Conservation (phyloP, 2,329 filamentous ascomycete species). For the Sporothrix brunneoviolacea region DNA sequence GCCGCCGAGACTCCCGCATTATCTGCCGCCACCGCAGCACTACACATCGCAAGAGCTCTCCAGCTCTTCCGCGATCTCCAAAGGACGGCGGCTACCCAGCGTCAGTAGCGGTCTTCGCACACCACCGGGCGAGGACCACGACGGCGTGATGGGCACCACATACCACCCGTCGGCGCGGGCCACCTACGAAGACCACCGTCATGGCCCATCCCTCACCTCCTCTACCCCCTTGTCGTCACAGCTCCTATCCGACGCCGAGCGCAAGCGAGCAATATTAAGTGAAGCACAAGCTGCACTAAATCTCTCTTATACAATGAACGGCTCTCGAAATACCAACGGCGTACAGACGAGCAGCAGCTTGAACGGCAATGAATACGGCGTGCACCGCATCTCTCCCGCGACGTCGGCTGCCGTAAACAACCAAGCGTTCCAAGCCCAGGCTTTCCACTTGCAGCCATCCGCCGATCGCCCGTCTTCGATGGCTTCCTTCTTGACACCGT, state of each 20-base stretch:
- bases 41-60: not conserved
- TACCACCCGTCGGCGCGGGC: slow-evolving; percentile 26
- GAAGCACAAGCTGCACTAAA: slow-evolving; percentile 15
- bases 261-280: slow-evolving; percentile 18
- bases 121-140: slow-evolving; percentile 24
- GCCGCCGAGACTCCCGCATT: not conserved
- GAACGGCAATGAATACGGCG: no score
- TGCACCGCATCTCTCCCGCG: no score
- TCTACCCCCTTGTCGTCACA: slow-evolving; percentile 6
- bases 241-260: slow-evolving; percentile 18
- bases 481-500: no score
- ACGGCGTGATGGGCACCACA: slow-evolving; percentile 26
- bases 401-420: no score
- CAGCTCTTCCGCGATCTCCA: not conserved
- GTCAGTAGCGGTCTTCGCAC: slow-evolving; percentile 22
- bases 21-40: not conserved
- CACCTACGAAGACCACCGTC: slow-evolving; percentile 22
- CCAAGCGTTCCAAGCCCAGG: no score
- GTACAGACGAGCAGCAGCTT: no score
- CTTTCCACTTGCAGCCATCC: no score
- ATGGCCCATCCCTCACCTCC: not conserved
- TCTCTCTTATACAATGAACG: not conserved
- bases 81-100: not conserved
- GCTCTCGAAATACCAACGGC: no score
- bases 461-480: no score